These are phyloP conservation scores for Pascua guehoae DNA, from an alignment of 1,284 basidiomycete species.

Conservation along the genomic window DNA sequence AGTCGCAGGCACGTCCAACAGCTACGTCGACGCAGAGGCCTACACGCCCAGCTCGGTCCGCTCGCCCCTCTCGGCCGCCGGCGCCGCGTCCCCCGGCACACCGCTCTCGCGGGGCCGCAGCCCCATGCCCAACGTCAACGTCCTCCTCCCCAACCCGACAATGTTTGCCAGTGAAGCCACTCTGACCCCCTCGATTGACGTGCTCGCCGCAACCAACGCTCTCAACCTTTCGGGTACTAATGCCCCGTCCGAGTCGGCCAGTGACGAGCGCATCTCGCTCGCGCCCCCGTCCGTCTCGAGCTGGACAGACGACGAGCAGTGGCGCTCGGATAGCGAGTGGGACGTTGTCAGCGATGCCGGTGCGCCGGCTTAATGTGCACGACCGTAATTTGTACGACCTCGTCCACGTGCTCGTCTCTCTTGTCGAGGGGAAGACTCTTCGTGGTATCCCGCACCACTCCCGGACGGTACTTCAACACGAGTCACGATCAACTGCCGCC, in stretches of 20 bases:
- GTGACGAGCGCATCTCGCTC: neutral
- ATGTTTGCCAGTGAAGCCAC: too few relatives aligned
- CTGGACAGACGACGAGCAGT: constrained; percentile 15
- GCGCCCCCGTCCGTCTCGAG: constrained; percentile 2
- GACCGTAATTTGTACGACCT: too few relatives aligned
- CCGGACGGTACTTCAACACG: neutral
- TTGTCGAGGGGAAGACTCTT: too few relatives aligned
- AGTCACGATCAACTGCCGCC: neutral
- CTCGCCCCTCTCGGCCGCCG: neutral
- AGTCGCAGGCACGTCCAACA: constrained; percentile 7
- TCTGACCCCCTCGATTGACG: too few relatives aligned
- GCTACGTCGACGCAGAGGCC: constrained; percentile 17
- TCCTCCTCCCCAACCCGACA: neutral
- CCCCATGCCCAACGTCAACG: constrained; percentile 1
- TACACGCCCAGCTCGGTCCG: constrained; percentile 14
- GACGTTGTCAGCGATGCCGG: constrained; percentile 11
- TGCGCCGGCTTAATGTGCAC: neutral
- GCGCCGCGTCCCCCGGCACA: too few relatives aligned
- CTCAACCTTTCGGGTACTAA: neutral
- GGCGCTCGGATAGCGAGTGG: constrained; percentile 14
- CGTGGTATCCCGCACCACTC: neutral
- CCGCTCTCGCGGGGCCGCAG: too few relatives aligned
- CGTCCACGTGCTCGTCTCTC: too few relatives aligned
- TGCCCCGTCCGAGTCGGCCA: neutral
- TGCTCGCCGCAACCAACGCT: too few relatives aligned